Conservation (phyloP, 768 basidiomycete species). For the Termitomyces sp. region DNA sequence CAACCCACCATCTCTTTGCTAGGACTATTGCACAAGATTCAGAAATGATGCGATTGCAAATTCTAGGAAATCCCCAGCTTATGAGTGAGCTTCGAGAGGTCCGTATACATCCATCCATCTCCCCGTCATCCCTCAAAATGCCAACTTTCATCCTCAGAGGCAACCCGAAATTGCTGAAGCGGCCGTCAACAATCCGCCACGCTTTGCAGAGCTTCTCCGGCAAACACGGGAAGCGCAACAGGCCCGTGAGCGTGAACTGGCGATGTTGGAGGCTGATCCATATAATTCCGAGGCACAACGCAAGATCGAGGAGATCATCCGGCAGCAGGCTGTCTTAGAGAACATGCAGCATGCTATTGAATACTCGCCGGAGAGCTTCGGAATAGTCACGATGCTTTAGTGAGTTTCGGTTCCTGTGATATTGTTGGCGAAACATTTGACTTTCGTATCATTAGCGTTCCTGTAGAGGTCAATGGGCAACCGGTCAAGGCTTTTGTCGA, state of each 20-base stretch:
- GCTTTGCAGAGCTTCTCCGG: constrained; percentile 73
- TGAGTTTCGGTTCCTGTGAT: constrained; percentile 38
- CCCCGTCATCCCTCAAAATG: constrained; percentile 2
- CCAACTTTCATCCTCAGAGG: constrained; percentile 39
- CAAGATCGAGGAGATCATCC: constrained; percentile 91
- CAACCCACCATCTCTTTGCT: constrained; percentile 2
- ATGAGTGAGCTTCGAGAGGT: constrained; percentile 76
- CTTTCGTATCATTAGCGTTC: constrained; percentile 52
- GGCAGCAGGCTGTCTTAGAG: constrained; percentile 86
- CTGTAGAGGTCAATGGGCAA: constrained; percentile 87
- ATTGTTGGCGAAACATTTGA: constrained; percentile 1
- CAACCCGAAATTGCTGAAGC: constrained; percentile 84
- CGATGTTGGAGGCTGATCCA: constrained; percentile 79
- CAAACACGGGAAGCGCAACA: constrained; percentile 60
- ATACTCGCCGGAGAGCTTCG: constrained; percentile 91
- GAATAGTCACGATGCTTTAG: constrained; percentile 96
- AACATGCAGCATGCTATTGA: constrained; percentile 94
- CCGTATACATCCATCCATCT: constrained; percentile 20
- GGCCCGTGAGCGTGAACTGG: constrained; percentile 59
- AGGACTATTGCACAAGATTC: constrained; percentile 77
- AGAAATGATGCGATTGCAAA: constrained; percentile 87
- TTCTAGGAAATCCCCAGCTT: constrained; percentile 80
- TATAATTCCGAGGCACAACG: constrained; percentile 90
- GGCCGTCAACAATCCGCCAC: constrained; percentile 60
- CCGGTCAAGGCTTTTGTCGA: constrained; percentile 97